Base-by-base conservation (phyloP, 495 filamentous ascomycete species). In the Letharia columbiana region DNA sequence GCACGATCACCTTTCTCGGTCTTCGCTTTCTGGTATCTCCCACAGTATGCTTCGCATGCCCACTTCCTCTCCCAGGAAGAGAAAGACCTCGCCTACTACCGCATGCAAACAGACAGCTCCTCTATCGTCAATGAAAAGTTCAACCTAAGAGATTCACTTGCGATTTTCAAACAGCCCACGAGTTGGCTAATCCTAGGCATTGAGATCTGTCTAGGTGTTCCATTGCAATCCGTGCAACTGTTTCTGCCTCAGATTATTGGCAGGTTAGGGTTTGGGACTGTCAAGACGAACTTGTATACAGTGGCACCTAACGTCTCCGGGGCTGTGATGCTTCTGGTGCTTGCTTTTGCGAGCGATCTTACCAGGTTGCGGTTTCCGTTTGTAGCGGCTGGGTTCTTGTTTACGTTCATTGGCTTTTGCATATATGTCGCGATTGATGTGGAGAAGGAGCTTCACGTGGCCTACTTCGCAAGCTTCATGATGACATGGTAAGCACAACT, bases 391-490 rank as follows among this genome's bases (percentile, higher is more conserved):
- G 88, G 87, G 6, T 91, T 91, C 73, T 73, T 86, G 11, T 82
- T 91, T 72, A 89, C 89, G 0, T 88, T 91, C 68, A 77, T 84
- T 59, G 89, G 89, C 7, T 89, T 92, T 75, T 82, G 91, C 71
- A 88, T 92, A 71, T 91, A 86, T 67, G 86, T 86, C 0, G 78
- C 83, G 42, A 88, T 91, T 65, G 83, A 91, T 70, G 86, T 89
- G 20, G 67, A 82, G 64, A 66, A 72, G 2, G 74, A 86, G 44
- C 74, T 86, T 15, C 79, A 84, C 40, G 79, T 91, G 4, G 89
- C 88, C 4, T 92, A 92, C 66, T 91, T 89, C 64, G 87, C 88
- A 15, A 84, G 80, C 31, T 92, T 91, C 73, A 90, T 91, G 87
- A 91, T 92, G 88, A 87, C 84, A 20, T 91, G 89, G 88, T 84